Conservation (phyloP, 2,329 filamentous ascomycete genomes). For the Trichophyton benhamiae region DNA sequence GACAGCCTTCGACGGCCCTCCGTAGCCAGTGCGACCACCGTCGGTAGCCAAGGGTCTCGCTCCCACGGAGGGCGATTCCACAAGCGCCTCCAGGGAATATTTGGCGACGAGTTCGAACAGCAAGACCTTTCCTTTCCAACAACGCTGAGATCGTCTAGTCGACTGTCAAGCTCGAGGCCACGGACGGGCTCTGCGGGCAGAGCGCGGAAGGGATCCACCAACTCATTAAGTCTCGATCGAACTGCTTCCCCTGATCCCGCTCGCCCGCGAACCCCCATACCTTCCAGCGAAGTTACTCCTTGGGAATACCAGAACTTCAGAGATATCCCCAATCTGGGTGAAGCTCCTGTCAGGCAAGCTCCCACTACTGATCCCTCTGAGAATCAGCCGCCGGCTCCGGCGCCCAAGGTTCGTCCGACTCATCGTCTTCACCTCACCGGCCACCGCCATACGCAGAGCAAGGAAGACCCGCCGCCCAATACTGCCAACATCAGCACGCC, state of each 20-base stretch:
- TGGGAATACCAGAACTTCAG: constrained; percentile 85
- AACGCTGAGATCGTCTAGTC: constrained; percentile 7
- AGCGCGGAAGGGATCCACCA: constrained; percentile 72
- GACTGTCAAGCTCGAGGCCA: constrained; percentile 5
- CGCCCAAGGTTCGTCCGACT: constrained; percentile 30
- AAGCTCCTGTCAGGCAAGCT: constrained; percentile 61
- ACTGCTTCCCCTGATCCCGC: constrained; percentile 63
- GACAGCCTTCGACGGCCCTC: constrained; percentile 67
- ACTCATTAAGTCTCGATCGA: constrained; percentile 46
- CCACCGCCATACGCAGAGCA: constrained; percentile 46
- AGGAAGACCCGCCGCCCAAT: constrained; percentile 40
- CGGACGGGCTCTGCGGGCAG: constrained; percentile 35
- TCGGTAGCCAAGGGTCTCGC: constrained; percentile 62
- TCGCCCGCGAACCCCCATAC: constrained; percentile 70
- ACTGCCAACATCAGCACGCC: neutral
- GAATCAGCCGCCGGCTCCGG: neutral
- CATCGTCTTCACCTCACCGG: constrained; percentile 31
- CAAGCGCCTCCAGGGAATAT: constrained; percentile 76
- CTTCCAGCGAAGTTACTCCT: constrained; percentile 79
- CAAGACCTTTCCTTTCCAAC: constrained; percentile 5
- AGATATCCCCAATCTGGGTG: constrained; percentile 66
- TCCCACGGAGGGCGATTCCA: constrained; percentile 50
- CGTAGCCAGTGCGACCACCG: constrained; percentile 66
- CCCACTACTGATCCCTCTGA: constrained; percentile 55
- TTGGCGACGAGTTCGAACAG: constrained; percentile 55